Conservation (phyloP, 805 yeast genomes). For the Candida methanosorbosa region DNA sequence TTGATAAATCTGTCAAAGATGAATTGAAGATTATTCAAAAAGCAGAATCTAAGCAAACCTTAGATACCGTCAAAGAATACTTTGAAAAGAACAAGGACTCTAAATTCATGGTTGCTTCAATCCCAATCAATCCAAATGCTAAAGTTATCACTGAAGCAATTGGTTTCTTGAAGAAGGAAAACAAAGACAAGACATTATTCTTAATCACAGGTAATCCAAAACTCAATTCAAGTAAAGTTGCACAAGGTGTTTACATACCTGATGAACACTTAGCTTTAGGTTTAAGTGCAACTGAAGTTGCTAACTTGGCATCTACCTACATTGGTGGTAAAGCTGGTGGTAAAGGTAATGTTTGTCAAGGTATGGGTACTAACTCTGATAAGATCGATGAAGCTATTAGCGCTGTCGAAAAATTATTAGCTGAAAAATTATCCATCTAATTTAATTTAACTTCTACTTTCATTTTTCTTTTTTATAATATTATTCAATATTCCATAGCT, state of each 20-base stretch:
- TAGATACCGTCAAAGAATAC: constrained; percentile 67
- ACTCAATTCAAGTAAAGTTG: constrained; percentile 65
- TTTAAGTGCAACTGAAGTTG: constrained; percentile 68
- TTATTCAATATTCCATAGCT: too few relatives aligned
- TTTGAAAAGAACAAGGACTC: constrained; percentile 48
- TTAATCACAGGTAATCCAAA: constrained; percentile 59
- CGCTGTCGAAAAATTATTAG: constrained; percentile 53
- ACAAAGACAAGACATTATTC: constrained; percentile 68
- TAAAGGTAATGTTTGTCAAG: constrained; percentile 92
- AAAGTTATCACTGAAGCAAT: constrained; percentile 93
- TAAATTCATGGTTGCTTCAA: constrained; percentile 56
- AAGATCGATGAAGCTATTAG: constrained; percentile 68
- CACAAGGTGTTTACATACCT: constrained; percentile 90
- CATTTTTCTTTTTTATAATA: too few relatives aligned
- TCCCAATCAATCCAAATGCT: constrained; percentile 72
- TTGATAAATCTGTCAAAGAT: constrained; percentile 84
- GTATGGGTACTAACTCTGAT: constrained; percentile 80
- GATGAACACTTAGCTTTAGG: constrained; percentile 62
- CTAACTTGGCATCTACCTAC: constrained; percentile 54
- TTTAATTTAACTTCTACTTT: too few relatives aligned
- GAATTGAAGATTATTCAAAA: constrained; percentile 83
- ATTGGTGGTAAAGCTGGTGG: constrained; percentile 99
- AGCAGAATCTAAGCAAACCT: constrained; percentile 73
- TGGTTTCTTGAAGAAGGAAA: constrained; percentile 68
- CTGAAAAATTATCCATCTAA: constrained; percentile 32